Base-by-base conservation (phyloP, 495 filamentous ascomycete species). In the Talaromyces proteolyticus region DNA sequence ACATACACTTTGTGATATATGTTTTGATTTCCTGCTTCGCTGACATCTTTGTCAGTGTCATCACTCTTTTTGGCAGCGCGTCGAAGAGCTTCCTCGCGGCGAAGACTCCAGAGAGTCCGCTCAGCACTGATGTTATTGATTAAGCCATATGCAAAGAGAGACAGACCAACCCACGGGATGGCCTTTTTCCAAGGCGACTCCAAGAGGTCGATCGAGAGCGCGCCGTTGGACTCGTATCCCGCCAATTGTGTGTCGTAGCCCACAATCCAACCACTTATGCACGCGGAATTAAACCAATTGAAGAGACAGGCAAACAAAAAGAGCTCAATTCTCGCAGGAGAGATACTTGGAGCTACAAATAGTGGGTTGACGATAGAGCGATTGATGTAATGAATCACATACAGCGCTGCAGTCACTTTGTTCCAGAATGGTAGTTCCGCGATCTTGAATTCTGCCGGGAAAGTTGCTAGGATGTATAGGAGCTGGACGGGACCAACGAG, bases 291-390 rank as follows among this genome's bases (percentile, higher is more conserved):
- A 61, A 78, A 59, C 58, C 91, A 55, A 59, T 98, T 92, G 69
- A 95, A 96, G 20, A 54, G 1, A 26, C 84, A 48, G 1, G 80
- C 91, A 3, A 61, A 67, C 38, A 65, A 5, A 72, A 81, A 82
- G 52, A 96, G 68, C 16, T 79, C 47, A 8, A 76, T 53, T 62
- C 90, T 87, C 44, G 92, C 86, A 19, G 91, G 91, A 7, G 91
- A 91, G 86, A 98, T 96, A 65, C 81, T 87, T 0, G 90, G 91
- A 47, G 91, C 89, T 24, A 91, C 73, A 55, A 91, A 69, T 37
- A 84, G 73, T 1, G 93, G 91, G 29, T 82, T 81, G 50, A 96
- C 66, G 47, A 96, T 64, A 17, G 92, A 87, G 53, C 93, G 88
- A 75, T 98, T 90, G 59, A 81, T 50, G 69, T 98, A 98, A 67